phyloP scores from a whole-genome alignment of 768 basidiomycete species.

The Suillus paluster region DNA sequence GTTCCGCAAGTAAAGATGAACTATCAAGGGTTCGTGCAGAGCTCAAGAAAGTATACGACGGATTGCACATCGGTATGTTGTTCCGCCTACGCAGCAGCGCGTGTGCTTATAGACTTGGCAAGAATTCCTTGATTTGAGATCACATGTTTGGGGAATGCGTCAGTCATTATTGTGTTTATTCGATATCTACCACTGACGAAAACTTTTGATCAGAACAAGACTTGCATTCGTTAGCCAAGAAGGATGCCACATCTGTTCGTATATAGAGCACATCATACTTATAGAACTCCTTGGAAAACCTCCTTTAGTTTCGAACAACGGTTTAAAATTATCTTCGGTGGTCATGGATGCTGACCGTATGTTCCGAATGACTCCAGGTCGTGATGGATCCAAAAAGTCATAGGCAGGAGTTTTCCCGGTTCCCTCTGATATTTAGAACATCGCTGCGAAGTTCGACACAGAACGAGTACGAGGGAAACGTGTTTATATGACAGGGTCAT shows the following conservation, averaged over 20 bases:
- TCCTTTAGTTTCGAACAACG: background rate
- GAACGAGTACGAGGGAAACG: slow-evolving; percentile 42
- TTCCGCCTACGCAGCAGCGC: background rate
- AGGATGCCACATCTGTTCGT: slow-evolving; percentile 63
- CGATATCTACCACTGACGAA: background rate
- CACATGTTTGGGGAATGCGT: slow-evolving; percentile 91
- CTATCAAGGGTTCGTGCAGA: slow-evolving; percentile 75
- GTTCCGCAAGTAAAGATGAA: slow-evolving; percentile 80
- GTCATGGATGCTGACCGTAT: background rate
- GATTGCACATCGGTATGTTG: slow-evolving; percentile 73
- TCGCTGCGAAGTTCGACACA: slow-evolving; percentile 40
- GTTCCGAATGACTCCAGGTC: background rate
- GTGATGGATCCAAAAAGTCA: background rate
- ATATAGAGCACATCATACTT: slow-evolving; percentile 38
- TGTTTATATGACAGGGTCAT: slow-evolving; percentile 39
- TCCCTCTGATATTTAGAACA: slow-evolving; percentile 22
- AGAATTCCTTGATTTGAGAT: slow-evolving; percentile 83
- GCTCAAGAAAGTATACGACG: slow-evolving; percentile 86
- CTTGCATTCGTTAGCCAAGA: slow-evolving; percentile 72
- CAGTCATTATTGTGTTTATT: slow-evolving; percentile 38
- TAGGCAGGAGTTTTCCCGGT: background rate
- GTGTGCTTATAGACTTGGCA: slow-evolving; percentile 3
- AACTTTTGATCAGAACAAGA: slow-evolving; percentile 66
- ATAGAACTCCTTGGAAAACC: slow-evolving; percentile 1
- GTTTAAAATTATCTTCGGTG: background rate